A percentile compares a stretch with the other conserved stretches of the same genome.
Evolutionary conservation across 2,329 filamentous ascomycete genomes (phyloP).

Genomic region (Fusarium clavum): DNA sequence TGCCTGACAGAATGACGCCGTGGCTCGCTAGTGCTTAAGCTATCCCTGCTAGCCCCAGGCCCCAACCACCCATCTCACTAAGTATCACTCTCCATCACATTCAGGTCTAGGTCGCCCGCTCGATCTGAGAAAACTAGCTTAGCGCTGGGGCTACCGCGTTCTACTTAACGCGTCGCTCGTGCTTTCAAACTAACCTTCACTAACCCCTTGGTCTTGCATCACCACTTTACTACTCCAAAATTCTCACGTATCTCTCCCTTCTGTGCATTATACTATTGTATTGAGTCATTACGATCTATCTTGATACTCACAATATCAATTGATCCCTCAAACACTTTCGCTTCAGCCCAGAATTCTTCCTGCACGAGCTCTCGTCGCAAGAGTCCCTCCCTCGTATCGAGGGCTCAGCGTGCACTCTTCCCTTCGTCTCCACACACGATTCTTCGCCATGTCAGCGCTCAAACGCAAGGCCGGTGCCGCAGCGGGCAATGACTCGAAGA

Average conservation of each 20-base stretch:
- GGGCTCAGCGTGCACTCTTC: conserved; percentile 32
- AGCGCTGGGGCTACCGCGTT: conserved; percentile 40
- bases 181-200: conserved; percentile 1
- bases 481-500: conserved; percentile 68
- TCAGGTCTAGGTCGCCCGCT: neutral
- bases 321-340: neutral
- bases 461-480: conserved; percentile 74
- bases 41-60: conserved; percentile 29
- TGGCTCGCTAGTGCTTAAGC: conserved; percentile 29
- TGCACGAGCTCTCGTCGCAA: conserved; percentile 11
- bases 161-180: conserved; percentile 33
- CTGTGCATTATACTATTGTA: conserved; percentile 6
- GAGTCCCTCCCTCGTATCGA: conserved; percentile 30
- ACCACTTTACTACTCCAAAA: conserved; percentile 28
- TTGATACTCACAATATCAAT: neutral
- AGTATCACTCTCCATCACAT: neutral
- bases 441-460: conserved; percentile 62
- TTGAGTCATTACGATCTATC: neutral
- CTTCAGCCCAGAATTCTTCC: conserved; percentile 31
- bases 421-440: conserved; percentile 34
- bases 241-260: conserved; percentile 20
- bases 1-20: conserved; percentile 20
- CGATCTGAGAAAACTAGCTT: conserved; percentile 25
- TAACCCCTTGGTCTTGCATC: conserved; percentile 35
- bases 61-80: conserved; percentile 31